These are phyloP conservation scores for Austroboletus niveus DNA, from an alignment of 1,284 basidiomycete species.

Conservation along the genomic window DNA sequence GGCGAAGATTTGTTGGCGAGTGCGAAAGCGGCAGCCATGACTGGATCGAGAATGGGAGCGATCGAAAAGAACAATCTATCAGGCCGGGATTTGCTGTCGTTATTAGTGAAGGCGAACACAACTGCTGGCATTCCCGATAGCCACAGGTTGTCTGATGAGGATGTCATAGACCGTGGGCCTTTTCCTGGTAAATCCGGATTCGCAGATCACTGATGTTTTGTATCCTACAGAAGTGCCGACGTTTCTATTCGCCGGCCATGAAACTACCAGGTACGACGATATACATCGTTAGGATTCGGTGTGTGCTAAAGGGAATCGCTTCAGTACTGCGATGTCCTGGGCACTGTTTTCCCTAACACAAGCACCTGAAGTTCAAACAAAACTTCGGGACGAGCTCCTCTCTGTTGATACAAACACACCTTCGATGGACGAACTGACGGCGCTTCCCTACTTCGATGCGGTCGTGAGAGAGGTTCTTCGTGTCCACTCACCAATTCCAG, in stretches of 20 bases:
- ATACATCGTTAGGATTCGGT: too few species aligned
- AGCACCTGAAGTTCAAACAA: conserved; percentile 51
- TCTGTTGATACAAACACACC: conserved; percentile 46
- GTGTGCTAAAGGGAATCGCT: not conserved
- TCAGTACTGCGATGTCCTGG: conserved; percentile 54
- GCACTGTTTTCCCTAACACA: conserved; percentile 62
- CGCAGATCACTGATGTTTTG: not conserved
- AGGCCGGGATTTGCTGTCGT: conserved; percentile 49
- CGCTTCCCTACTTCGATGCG: conserved; percentile 57
- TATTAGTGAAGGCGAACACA: too few species aligned
- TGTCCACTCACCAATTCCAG: conserved; percentile 7
- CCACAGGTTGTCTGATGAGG: conserved; percentile 68
- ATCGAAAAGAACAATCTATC: conserved; percentile 31
- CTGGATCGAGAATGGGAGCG: conserved; percentile 12
- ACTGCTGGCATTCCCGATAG: conserved; percentile 46
- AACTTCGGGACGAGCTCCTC: too few species aligned
- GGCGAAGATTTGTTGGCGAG: conserved; percentile 45
- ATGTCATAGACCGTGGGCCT: conserved; percentile 68
- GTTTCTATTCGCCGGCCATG: conserved; percentile 65
- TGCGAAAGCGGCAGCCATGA: conserved; percentile 38
- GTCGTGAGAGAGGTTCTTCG: conserved; percentile 57
- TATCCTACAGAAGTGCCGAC: conserved; percentile 35
- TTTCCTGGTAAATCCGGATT: too few species aligned
- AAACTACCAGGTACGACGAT: conserved; percentile 60
- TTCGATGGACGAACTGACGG: conserved; percentile 59